Conservation (phyloP, 257 asterid species). For the Forsythia viridissima region DNA sequence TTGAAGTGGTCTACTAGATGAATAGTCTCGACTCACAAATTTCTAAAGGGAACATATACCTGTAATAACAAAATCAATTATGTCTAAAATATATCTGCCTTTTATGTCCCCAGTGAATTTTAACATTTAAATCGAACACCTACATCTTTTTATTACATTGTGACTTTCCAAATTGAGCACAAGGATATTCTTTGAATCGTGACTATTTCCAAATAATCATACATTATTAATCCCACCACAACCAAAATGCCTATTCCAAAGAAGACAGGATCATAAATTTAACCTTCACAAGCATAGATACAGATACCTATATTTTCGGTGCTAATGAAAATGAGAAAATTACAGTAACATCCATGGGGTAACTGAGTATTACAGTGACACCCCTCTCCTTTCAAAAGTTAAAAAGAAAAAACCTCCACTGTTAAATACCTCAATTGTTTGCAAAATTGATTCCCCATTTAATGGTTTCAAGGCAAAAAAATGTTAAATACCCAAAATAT, state of each 20-base stretch:
- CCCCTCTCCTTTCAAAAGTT: neutral
- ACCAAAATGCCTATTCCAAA: neutral
- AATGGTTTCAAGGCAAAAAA: neutral
- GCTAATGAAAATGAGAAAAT: neutral
- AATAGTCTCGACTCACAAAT: neutral
- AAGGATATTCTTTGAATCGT: neutral
- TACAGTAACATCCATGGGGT: neutral
- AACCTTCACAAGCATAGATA: neutral
- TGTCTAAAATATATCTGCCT: neutral
- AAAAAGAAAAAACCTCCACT: neutral
- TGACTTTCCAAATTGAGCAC: neutral
- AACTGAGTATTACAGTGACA: neutral
- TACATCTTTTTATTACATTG: neutral
- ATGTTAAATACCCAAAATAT: neutral
- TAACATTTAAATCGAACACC: neutral
- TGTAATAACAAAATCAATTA: neutral
- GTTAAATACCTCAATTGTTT: neutral
- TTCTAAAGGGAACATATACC: neutral
- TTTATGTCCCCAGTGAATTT: neutral
- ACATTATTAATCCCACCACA: neutral
- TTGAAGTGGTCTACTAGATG: neutral
- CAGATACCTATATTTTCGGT: neutral
- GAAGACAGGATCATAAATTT: neutral
- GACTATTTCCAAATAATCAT: neutral
- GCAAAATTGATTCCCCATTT: neutral